A percentile compares a stretch with the other conserved stretches of the same genome.
These are phyloP conservation scores for Quercus gilva DNA, from an alignment of 306 rosid genomes.

Conservation along the genomic window DNA sequence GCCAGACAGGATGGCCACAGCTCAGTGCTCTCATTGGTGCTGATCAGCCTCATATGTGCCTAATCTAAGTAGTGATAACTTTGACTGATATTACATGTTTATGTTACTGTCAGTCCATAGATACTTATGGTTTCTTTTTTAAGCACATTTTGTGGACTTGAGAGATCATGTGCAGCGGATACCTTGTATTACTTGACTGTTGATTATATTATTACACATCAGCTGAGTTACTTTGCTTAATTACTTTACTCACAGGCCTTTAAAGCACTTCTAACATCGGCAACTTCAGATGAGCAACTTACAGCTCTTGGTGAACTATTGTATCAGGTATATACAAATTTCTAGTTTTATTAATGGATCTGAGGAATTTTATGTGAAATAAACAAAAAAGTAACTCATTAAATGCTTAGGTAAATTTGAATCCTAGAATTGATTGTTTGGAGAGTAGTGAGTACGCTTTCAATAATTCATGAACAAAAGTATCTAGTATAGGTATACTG, in stretches of 20 bases:
- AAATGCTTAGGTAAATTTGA: not conserved
- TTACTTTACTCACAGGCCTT: constrained; percentile 55
- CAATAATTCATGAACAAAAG: not conserved
- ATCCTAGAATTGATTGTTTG: not conserved
- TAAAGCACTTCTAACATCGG: constrained; percentile 80
- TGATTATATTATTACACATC: not conserved
- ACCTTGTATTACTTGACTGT: not conserved
- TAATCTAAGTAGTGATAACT: not conserved
- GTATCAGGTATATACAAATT: constrained; percentile 66
- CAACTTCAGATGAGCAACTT: constrained; percentile 70
- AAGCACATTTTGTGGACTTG: not conserved
- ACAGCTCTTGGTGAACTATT: constrained; percentile 81
- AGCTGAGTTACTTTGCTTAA: constrained; percentile 8
- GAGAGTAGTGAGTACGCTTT: not conserved
- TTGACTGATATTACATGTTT: not conserved
- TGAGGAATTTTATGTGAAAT: not conserved
- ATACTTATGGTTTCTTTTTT: not conserved
- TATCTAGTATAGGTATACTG: not conserved
- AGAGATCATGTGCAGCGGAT: not conserved
- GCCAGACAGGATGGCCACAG: not conserved
- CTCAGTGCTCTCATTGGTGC: not conserved
- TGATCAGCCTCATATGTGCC: not conserved
- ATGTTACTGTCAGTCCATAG: not conserved
- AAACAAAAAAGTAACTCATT: not conserved
- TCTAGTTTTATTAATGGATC: not conserved